Percentiles rank a stretch among this genome's conserved stretches.
Evolutionary conservation across 768 basidiomycete genomes (phyloP).

Genomic region (Udeniomyces megalosporus): DNA sequence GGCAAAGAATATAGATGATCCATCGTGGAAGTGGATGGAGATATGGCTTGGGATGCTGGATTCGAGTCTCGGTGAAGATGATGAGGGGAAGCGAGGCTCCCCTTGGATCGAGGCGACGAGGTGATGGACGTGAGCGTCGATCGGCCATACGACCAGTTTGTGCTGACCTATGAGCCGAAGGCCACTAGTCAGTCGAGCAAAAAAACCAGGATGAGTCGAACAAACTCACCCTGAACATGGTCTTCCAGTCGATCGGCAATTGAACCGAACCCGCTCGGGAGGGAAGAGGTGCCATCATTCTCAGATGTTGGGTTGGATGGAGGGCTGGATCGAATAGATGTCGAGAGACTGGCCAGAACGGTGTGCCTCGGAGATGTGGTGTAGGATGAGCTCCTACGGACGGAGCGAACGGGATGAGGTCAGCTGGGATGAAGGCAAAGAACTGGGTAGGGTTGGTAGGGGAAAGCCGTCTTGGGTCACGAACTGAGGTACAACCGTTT

Average conservation of each 20-base stretch:
- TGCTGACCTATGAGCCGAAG: conserved; percentile 6
- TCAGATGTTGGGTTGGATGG: background rate
- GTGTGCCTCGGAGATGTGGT: background rate
- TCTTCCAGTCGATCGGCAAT: conserved; percentile 3
- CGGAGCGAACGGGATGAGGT: too few species aligned
- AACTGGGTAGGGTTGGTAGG: too few species aligned
- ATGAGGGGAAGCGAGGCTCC: too few species aligned
- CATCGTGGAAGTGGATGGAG: background rate
- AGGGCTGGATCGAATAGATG: background rate
- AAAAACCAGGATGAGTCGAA: background rate
- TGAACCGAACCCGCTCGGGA: background rate
- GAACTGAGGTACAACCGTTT: background rate
- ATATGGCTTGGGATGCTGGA: background rate
- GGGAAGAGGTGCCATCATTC: background rate
- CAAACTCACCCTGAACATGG: conserved; percentile 6
- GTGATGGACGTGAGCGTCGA: background rate
- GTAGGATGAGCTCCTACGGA: background rate
- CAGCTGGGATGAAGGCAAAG: too few species aligned
- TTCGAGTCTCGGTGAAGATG: background rate
- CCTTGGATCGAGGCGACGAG: too few species aligned
- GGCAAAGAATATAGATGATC: background rate
- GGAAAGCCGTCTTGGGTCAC: too few species aligned
- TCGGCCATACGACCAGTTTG: conserved; percentile 7
- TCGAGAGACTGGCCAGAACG: background rate
- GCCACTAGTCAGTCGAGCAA: too few species aligned